These are phyloP conservation scores for Penicillium manginii DNA, from an alignment of 495 filamentous ascomycete species.

Conservation along the genomic window DNA sequence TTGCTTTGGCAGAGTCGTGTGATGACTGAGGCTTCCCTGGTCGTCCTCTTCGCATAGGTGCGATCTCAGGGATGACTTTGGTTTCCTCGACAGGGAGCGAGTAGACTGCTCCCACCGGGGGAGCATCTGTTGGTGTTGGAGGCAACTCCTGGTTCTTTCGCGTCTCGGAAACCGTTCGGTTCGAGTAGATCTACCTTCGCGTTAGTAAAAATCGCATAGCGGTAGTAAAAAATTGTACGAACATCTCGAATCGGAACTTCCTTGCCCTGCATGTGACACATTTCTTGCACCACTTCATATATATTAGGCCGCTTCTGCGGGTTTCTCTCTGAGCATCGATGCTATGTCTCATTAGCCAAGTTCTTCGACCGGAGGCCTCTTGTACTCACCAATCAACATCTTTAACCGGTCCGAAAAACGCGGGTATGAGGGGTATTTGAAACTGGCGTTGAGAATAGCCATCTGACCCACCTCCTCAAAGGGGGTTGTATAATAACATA, in stretches of 20 bases:
- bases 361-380: neutral
- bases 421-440: constrained; percentile 88
- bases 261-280: constrained; percentile 84
- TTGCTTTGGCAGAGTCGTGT: constrained; percentile 59
- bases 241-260: constrained; percentile 93
- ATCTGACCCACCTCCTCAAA: constrained; percentile 98
- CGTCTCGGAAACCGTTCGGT: constrained; percentile 64
- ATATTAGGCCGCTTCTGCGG: constrained; percentile 86
- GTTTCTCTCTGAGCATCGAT: constrained; percentile 87
- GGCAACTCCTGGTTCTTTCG: constrained; percentile 66
- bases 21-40: constrained; percentile 60
- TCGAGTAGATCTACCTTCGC: constrained; percentile 74
- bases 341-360: constrained; percentile 49
- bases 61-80: constrained; percentile 82
- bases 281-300: constrained; percentile 86
- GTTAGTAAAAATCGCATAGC: constrained; percentile 17
- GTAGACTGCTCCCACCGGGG: constrained; percentile 71
- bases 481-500: constrained; percentile 98
- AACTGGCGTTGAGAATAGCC: constrained; percentile 96
- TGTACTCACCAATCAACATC: constrained; percentile 79
- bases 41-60: constrained; percentile 90
- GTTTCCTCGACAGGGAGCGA: constrained; percentile 67
- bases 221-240: constrained; percentile 34
- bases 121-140: constrained; percentile 54
- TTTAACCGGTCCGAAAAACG: constrained; percentile 88